A percentile compares a stretch with the other conserved stretches of the same genome.
Conservation (phyloP, 768 basidiomycete species). For the Boletus barrowsii region DNA sequence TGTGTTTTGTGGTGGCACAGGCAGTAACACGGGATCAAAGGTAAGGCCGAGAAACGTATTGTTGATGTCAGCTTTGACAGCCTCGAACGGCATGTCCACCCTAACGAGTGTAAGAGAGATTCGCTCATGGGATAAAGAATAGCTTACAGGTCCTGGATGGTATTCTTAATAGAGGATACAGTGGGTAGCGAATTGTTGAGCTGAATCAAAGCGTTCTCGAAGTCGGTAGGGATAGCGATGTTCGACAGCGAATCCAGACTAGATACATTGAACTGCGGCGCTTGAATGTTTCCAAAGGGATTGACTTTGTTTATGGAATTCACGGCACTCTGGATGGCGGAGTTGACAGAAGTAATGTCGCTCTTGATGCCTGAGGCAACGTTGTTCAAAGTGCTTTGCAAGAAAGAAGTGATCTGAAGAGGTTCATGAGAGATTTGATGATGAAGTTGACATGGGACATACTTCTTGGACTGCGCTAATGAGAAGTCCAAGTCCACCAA, state of each 20-base stretch:
- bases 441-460: slow-evolving; percentile 22
- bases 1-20: slow-evolving; percentile 67
- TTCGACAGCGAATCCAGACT: slow-evolving; percentile 71
- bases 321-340: slow-evolving; percentile 59
- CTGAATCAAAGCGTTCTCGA: slow-evolving; percentile 66
- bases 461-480: slow-evolving; percentile 85
- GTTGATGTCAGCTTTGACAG: slow-evolving; percentile 86
- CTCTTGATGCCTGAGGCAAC: slow-evolving; percentile 72
- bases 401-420: slow-evolving; percentile 64
- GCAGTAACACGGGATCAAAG: slow-evolving; percentile 70
- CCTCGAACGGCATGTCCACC: slow-evolving; percentile 84
- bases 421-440: slow-evolving; percentile 8
- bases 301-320: slow-evolving; percentile 72
- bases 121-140: not conserved
- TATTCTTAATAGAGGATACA: slow-evolving; percentile 67
- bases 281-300: slow-evolving; percentile 63
- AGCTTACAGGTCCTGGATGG: slow-evolving; percentile 65
- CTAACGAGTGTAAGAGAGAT: slow-evolving; percentile 33
- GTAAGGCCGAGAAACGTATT: slow-evolving; percentile 71
- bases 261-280: slow-evolving; percentile 74
- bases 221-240: slow-evolving; percentile 73
- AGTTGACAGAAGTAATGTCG: slow-evolving; percentile 67
- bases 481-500: slow-evolving; percentile 74
- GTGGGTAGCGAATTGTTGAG: slow-evolving; percentile 83
- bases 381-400: slow-evolving; percentile 55